Evolutionary conservation across 345 rosid species (phyloP), one percentile per base, ranked within the genome.

Genomic region (Linum tenue): DNA sequence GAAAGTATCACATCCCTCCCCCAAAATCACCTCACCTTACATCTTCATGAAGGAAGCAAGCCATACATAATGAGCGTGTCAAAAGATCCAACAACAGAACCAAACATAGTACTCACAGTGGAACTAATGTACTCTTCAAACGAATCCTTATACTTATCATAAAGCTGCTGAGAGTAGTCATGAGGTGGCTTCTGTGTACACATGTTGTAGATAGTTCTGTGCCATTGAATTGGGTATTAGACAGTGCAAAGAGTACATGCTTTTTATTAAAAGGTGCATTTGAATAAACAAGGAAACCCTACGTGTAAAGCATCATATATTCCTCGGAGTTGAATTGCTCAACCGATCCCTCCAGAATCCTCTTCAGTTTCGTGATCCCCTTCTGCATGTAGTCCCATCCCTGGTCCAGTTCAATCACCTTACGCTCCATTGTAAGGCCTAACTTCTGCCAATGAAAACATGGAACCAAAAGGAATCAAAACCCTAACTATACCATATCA

Each of bases 221-320:
- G 37, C 35, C 64, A 41, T 11, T 22, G 31, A 60, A 64, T 68
- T 5, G 15, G 31, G 31, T 22, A 22, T 39, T 6, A 2, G 5
- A 39, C 12, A n/a, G 31, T 22, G 15, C 44, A 8, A 40, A 48
- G 22, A 2, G 40, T 8, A n/a, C 4, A 64, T 2, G 8, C 8
- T 43, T 44, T 65, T 22, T 39, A 39, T 53, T 36, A 41, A 37
- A 5, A 41, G 10, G 37, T 36, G 53, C 36, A 40, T 22, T 22
- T 22, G 31, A 22, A 22, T 22, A 22, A 22, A 22, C 31, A 31
- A 15, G 3, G 9, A 64, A 62, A 37, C 58, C 8, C 17, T 73
- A 73, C 70, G 82, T 78, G 67, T 81, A 78, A 16, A 78, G 73
- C 73, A 66, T 76, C 77, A 81, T 75, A 73, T 55, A 78, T 42